Percentiles rank a stretch among this genome's conserved stretches.
These are phyloP conservation scores for Haematococcus lacustris DNA, from an alignment of 139 green algal genomes.

Conservation along the genomic window DNA sequence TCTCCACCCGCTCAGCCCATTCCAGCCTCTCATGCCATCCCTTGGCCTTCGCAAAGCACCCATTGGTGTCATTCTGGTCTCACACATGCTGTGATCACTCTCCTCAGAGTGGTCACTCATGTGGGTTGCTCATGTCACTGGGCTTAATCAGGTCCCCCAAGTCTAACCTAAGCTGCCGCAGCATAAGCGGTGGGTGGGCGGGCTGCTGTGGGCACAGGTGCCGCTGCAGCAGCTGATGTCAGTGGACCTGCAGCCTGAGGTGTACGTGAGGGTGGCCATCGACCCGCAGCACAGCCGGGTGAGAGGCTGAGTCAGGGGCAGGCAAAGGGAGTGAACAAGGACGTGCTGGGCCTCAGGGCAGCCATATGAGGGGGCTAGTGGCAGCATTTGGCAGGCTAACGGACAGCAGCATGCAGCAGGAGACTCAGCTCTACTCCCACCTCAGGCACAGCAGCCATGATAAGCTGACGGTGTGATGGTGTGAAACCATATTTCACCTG, in stretches of 20 bases:
- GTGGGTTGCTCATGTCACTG: no score
- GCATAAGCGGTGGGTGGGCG: no score
- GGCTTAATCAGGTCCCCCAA: no score
- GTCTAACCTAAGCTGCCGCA: no score
- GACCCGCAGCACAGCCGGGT: conserved; percentile 26
- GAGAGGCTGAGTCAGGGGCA: not conserved
- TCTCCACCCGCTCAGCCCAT: no score
- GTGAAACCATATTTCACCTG: no score
- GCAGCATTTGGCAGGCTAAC: not conserved
- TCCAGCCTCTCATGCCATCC: no score
- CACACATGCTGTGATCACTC: no score
- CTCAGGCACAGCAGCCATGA: not conserved
- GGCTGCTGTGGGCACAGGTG: conserved; percentile 1
- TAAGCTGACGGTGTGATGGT: not conserved
- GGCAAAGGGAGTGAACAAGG: not conserved
- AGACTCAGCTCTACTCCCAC: not conserved
- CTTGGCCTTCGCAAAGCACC: no score
- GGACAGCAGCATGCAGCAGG: not conserved
- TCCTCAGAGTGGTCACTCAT: no score
- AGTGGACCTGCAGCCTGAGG: conserved; percentile 29
- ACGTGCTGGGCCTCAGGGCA: not conserved
- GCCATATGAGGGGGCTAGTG: not conserved
- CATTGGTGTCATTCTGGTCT: no score
- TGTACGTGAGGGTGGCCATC: conserved; percentile 30
- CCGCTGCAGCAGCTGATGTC: conserved; percentile 35